Percentiles rank a stretch among this genome's conserved stretches.
phyloP scores from a whole-genome alignment of 768 basidiomycete genomes.

The Lentinus brumalis region DNA sequence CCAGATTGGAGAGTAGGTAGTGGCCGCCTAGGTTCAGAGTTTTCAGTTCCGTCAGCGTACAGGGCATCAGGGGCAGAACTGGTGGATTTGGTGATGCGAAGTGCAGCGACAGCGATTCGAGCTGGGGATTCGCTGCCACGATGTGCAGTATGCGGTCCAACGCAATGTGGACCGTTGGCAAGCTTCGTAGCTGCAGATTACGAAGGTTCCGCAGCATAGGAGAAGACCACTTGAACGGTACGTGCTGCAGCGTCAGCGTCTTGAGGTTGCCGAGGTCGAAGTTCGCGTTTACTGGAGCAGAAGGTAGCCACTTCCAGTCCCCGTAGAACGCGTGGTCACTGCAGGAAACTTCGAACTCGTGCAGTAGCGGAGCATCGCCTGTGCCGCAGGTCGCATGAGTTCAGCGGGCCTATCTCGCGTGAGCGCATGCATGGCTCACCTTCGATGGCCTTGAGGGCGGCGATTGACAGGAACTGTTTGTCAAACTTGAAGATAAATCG shows the following conservation, averaged over 20 bases:
- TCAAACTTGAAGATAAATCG: conserved; percentile 81
- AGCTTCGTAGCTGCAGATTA: conserved; percentile 62
- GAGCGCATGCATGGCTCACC: conserved; percentile 43
- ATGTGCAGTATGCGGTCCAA: conserved; percentile 73
- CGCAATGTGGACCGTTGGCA: conserved; percentile 62
- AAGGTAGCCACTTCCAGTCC: conserved; percentile 81
- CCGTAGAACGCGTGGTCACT: conserved; percentile 58
- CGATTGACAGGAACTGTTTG: conserved; percentile 72
- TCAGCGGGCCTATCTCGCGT: background rate
- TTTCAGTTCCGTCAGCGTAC: conserved; percentile 56
- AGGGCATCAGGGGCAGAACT: conserved; percentile 60
- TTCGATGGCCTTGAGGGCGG: conserved; percentile 70
- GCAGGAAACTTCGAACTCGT: conserved; percentile 78
- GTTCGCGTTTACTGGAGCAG: conserved; percentile 37
- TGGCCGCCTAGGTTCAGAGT: conserved; percentile 67
- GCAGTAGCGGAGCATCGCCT: conserved; percentile 74
- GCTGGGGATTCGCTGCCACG: conserved; percentile 54
- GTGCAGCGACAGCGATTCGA: conserved; percentile 60
- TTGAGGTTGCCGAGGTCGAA: conserved; percentile 49
- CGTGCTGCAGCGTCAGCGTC: conserved; percentile 65
- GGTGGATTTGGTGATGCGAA: conserved; percentile 62
- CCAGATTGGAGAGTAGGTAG: conserved; percentile 58
- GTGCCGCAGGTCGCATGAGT: conserved; percentile 15
- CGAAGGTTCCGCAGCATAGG: conserved; percentile 66
- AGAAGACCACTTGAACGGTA: conserved; percentile 78